Evolutionary conservation across 371 early-diverging fungal genomes (phyloP), one percentile per base, ranked within the genome.

Genomic region (Catenaria anguillulae): DNA sequence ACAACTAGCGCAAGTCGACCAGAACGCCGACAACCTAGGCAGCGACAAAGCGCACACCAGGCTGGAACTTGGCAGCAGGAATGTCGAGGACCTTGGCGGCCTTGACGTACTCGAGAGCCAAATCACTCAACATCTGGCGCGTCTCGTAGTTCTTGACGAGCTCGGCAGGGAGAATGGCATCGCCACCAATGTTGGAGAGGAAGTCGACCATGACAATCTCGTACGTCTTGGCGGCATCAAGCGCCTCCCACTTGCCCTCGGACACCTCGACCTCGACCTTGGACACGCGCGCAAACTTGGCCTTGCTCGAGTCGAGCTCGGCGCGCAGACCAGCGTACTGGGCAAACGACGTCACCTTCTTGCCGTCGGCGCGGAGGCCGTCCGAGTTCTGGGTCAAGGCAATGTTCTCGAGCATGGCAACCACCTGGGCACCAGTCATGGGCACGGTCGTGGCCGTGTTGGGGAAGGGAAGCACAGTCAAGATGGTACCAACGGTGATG

Each of bases 401-500:
- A 10, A 56, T 54, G 48, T 65, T 40, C 56, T n/a, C n/a, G n/a
- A n/a, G n/a, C n/a, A n/a, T n/a, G n/a, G n/a, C n/a, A n/a, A n/a
- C n/a, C n/a, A n/a, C 67, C 70, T n/a, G n/a, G n/a, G 31, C 70
- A 61, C 24, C 64, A 17, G 45, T 60, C 58, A 33, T 45, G 21
- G 56, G 70, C 40, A 60, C 67, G 40, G 4, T 48, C 46, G 33
- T 70, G 69, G 43, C 66, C 67, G 60, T 33, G 64, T 70, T 70
- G 33, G 19, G 15, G 54, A 79, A 84, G 23, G 86, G 85, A 12
- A 82, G 68, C 0, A 77, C 67, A 10, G 72, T 73, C 60, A 80
- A 56, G 60, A 85, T 64, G 56, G 70, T 66, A 56, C 75, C 78
- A 36, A 75, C 63, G 4, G 78, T 76, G 62, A 86, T 60, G 24